Evolutionary conservation across 495 filamentous ascomycete genomes (phyloP), one percentile per base, ranked within the genome.

Genomic region (Tetracladium setigerum): DNA sequence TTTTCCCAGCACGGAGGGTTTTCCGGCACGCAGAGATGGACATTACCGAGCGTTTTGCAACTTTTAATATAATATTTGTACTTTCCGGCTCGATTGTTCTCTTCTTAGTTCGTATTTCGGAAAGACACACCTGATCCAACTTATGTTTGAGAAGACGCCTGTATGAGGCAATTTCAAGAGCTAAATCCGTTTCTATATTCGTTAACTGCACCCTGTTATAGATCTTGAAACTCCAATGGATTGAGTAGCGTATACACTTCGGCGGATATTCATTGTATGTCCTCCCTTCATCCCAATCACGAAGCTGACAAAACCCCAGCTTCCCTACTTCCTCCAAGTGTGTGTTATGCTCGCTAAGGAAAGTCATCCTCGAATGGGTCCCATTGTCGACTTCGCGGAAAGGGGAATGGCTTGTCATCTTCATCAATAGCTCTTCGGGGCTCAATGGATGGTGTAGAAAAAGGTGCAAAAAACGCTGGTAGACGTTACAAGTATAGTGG

Each of bases 251-350:
- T 24, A 42, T 42, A 14, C 18, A 22, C 5, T 38, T 14, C 17
- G 31, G n/a, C 31, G 31, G 31, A 34, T n/a, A n/a, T 16, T 42
- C 39, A 22, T 42, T 22, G 18, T 42, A 34, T 34, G 32, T 34
- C 22, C 27, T 41, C 19, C 16, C 18, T 30, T 16, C 27, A 40
- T 46, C 32, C 44, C 32, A 46, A 17, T 46, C 44, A 16, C 12
- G 4, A 46, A 6, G 18, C 34, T 32, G 45, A 48, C 45, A 48
- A 15, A 48, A 41, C n/a, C 15, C 27, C 32, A 48, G 45, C 35
- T 41, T 41, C 2, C 30, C 16, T n/a, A n/a, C n/a, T 16, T 16
- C n/a, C 35, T 48, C 8, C 17, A n/a, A 13, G 13, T 42, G 12
- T 41, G 45, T 39, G 17, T 48, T 17, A 31, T 31, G 22, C 35